phyloP scores from a whole-genome alignment of 2,329 filamentous ascomycete species.

The Sphaerulina musiva region DNA sequence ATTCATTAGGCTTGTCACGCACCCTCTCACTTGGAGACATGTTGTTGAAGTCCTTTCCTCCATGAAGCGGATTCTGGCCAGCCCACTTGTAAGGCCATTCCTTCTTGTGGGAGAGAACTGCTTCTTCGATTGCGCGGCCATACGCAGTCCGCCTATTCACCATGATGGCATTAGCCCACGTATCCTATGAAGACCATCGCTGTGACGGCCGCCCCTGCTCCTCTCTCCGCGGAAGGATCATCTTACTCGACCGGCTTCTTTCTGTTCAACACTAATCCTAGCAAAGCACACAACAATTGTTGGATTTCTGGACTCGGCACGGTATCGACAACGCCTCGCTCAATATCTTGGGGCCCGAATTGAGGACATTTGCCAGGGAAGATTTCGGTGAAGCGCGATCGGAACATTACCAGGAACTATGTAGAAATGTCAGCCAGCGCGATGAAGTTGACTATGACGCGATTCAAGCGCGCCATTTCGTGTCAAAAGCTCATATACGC shows the following conservation, averaged over 20 bases:
- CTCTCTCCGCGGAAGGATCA: neutral
- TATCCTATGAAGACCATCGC: neutral
- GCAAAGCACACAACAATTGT: constrained; percentile 78
- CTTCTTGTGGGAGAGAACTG: constrained; percentile 71
- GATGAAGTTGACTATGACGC: constrained; percentile 22
- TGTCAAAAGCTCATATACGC: constrained; percentile 43
- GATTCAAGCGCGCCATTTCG: constrained; percentile 29
- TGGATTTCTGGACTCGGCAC: constrained; percentile 80
- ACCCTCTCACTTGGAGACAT: constrained; percentile 80
- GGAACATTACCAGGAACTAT: constrained; percentile 97
- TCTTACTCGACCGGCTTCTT: constrained; percentile 98
- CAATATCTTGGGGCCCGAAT: constrained; percentile 91
- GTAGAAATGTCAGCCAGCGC: constrained; percentile 40
- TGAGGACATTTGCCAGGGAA: constrained; percentile 83
- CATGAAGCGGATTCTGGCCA: constrained; percentile 72
- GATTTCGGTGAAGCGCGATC: constrained; percentile 81
- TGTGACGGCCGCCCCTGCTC: neutral
- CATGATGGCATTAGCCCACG: constrained; percentile 30
- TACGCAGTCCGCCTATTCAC: constrained; percentile 75
- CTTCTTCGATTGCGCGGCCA: constrained; percentile 86
- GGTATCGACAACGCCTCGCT: constrained; percentile 71
- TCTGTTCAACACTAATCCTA: constrained; percentile 84
- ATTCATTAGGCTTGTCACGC: constrained; percentile 30
- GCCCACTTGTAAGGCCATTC: constrained; percentile 88
- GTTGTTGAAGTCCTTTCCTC: constrained; percentile 70